phyloP scores from a whole-genome alignment of 2,329 filamentous ascomycete species.

The Tolypocladium ovalisporum region DNA sequence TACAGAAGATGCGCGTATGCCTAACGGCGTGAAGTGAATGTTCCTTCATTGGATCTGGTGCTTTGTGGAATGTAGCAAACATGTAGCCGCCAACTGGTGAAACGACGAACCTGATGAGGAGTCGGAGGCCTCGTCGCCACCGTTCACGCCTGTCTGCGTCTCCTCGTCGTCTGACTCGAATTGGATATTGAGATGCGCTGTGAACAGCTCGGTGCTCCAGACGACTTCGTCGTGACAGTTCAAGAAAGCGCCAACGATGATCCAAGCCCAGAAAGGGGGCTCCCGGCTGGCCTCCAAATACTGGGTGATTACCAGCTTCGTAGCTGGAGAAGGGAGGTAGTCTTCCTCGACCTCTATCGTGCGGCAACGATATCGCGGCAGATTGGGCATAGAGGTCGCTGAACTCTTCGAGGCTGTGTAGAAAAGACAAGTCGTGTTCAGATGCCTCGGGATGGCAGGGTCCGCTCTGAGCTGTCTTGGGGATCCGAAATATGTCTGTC shows the following conservation, averaged over 20 bases:
- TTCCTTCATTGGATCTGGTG: no score
- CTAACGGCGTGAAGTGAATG: no score
- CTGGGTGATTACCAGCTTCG: conserved; percentile 33
- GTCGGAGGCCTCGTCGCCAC: conserved; percentile 4
- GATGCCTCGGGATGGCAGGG: neutral
- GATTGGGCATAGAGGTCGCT: conserved; percentile 8
- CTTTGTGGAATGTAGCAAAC: conserved; percentile 1
- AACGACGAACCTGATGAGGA: conserved; percentile 10
- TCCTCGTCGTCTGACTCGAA: conserved; percentile 15
- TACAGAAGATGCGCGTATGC: neutral
- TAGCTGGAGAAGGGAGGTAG: conserved; percentile 32
- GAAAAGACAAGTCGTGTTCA: neutral
- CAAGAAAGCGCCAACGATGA: conserved; percentile 36
- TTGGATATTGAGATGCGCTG: conserved; percentile 17
- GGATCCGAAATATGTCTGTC: no score
- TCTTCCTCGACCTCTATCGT: conserved; percentile 17
- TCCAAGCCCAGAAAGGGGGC: conserved; percentile 30
- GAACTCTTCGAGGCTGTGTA: neutral
- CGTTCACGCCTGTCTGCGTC: neutral
- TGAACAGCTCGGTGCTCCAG: conserved; percentile 36
- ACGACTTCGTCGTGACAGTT: conserved; percentile 27
- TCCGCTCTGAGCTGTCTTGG: neutral
- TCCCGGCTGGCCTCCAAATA: conserved; percentile 21
- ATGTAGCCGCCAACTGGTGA: neutral
- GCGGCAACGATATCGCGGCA: conserved; percentile 7